phyloP scores from a whole-genome alignment of 139 green algal species.

The Auxenochlorella protothecoides region DNA sequence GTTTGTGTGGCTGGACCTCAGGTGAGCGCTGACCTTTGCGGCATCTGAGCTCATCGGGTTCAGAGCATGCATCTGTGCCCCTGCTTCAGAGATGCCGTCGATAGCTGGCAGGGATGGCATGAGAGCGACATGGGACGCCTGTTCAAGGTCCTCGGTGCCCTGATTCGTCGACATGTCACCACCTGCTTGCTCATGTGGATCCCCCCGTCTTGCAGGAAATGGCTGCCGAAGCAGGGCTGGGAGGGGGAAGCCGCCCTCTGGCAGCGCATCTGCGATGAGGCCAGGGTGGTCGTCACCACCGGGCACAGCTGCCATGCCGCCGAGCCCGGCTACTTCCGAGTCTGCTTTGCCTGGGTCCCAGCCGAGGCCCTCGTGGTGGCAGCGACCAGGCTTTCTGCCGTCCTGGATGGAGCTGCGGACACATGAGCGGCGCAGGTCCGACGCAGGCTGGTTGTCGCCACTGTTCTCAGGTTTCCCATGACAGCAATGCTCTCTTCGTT shows the following conservation, averaged over 20 bases:
- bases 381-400: no score
- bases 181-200: neutral
- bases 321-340: conserved; percentile 62
- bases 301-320: conserved; percentile 45
- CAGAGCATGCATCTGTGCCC: neutral
- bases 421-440: no score
- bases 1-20: conserved; percentile 69
- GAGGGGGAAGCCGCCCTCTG: conserved; percentile 50
- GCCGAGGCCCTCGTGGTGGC: conserved; percentile 4
- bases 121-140: no score
- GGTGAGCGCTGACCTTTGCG: neutral
- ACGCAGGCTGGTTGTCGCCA: no score
- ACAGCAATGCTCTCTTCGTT: no score
- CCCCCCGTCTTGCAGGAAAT: conserved; percentile 2
- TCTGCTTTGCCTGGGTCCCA: conserved; percentile 63
- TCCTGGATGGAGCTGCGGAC: no score
- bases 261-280: conserved; percentile 28
- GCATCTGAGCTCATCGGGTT: no score
- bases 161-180: no score
- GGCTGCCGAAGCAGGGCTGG: conserved; percentile 36
- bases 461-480: no score
- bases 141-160: no score
- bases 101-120: neutral
- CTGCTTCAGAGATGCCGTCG: neutral
- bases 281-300: conserved; percentile 23